A percentile compares a stretch with the other conserved stretches of the same genome.
These are phyloP conservation scores for Buxus sempervirens DNA, from an alignment of 164 flowering plant genomes.

Conservation along the genomic window DNA sequence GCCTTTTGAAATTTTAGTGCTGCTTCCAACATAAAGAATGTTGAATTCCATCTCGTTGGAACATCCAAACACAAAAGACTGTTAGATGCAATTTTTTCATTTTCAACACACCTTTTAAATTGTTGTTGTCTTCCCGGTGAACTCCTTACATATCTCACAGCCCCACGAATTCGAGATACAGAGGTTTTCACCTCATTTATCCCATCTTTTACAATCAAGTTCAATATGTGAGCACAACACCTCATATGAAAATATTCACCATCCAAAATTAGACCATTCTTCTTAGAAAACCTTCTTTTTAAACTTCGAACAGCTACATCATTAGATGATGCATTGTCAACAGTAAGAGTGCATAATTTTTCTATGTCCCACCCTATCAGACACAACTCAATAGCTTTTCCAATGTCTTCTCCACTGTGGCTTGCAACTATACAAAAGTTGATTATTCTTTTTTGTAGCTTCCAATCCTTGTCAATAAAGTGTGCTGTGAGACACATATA, in stretches of 20 bases:
- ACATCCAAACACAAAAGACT: constrained; percentile 13
- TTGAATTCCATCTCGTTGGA: constrained; percentile 18
- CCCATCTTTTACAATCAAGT: constrained; percentile 12
- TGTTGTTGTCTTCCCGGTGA: constrained; percentile 2
- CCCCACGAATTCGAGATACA: neutral
- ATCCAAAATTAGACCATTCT: neutral
- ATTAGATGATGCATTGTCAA: constrained; percentile 2
- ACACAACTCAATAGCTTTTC: neutral
- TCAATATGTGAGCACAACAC: constrained; percentile 13
- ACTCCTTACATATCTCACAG: constrained; percentile 10
- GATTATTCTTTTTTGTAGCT: neutral
- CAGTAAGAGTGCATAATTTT: neutral
- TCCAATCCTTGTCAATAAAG: neutral
- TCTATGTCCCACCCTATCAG: constrained; percentile 1
- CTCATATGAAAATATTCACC: constrained; percentile 14
- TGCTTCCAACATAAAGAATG: constrained; percentile 2
- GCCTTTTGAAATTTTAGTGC: neutral
- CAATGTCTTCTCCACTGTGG: neutral
- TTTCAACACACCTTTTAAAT: neutral
- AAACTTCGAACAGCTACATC: neutral
- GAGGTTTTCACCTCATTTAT: constrained; percentile 1
- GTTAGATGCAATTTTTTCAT: neutral
- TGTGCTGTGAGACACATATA: neutral
- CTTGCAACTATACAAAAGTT: neutral
- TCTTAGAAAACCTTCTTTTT: neutral